Base-by-base conservation (phyloP, 371 early-diverging fungal genomes). In the Cladochytrium tenue region DNA sequence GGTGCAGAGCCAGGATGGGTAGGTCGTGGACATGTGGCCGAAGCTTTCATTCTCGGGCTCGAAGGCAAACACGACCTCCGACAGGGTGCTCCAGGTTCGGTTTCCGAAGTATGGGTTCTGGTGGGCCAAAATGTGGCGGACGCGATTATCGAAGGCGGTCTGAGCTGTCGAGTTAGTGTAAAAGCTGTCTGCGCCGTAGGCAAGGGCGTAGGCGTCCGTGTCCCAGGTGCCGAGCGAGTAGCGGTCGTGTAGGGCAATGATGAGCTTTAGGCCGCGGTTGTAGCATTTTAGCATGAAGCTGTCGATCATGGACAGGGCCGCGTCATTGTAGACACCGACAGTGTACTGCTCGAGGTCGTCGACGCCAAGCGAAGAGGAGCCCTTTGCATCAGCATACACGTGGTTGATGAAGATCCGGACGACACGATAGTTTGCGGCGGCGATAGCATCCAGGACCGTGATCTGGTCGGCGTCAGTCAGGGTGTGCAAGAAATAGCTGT, bases 361-460 rank as follows among this genome's bases (percentile, higher is more conserved):
- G 23, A 23, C 17, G 30, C 50, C 65, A 7, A 34, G 5, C 13
- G 58, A 25, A 3, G 4, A 35, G 33, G 58, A 57, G 7, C 58
- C 51, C 28, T 64, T 64, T 17, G 51, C 58, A 15, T 32, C 51
- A 13, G 7, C 27, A 5, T 32, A 34, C 26, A 56, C 56, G n/a
- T 25, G 32, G 32, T 55, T 64, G 25, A 64, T 25, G 58, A 64
- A 64, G 20, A 64, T 64, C 25, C 65, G 65, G 32, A 64, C 58
- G 1, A 23, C 30, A 3, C 27, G 55, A 13, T 56, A 20, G 30
- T 50, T 50, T n/a, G 65, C 65, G 15, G 23, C 20, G 23, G 28
- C 31, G n/a, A 64, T 43, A 1, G 57, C 64, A 0, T 55, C 20
- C 10, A 64, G 58, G 51, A 64, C 26, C 28, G 13, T 30, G 17